Percentiles rank a stretch among this genome's conserved stretches.
Conservation (phyloP, 208 protist genomes). For the Wallacemonas sp. region DNA sequence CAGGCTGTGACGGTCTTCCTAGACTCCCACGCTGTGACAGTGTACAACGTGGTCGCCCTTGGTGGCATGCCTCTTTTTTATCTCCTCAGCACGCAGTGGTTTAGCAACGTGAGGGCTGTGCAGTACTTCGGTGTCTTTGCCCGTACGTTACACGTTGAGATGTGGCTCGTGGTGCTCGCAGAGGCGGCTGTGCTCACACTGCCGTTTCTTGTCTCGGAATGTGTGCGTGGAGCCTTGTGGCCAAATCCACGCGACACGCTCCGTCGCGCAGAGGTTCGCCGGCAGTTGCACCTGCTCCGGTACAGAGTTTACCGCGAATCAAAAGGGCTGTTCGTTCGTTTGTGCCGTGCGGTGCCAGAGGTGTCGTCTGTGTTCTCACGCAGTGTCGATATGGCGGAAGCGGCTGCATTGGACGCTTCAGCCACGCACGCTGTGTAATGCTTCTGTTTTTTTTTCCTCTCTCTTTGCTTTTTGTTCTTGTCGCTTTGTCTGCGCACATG, state of each 20-base stretch:
- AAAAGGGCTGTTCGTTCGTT: constrained; percentile 33
- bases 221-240: background rate
- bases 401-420: background rate
- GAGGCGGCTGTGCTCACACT: constrained; percentile 41
- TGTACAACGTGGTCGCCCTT: constrained; percentile 57
- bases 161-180: constrained; percentile 37
- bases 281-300: constrained; percentile 15
- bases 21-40: constrained; percentile 85
- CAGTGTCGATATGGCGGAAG: background rate
- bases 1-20: constrained; percentile 83
- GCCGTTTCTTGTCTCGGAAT: constrained; percentile 35
- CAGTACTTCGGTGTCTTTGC: constrained; percentile 70
- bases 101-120: constrained; percentile 35
- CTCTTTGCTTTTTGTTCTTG: background rate
- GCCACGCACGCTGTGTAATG: constrained; percentile 1
- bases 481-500: background rate
- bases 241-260: constrained; percentile 66
- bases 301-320: background rate
- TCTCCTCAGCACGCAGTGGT: constrained; percentile 35
- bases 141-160: constrained; percentile 29
- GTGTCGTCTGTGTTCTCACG: constrained; percentile 14
- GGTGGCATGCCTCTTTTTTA: constrained; percentile 75
- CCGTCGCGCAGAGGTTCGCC: constrained; percentile 25
- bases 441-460: background rate
- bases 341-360: constrained; percentile 29